Conservation (phyloP, 805 yeast species). For the Metschnikowia sp. region DNA sequence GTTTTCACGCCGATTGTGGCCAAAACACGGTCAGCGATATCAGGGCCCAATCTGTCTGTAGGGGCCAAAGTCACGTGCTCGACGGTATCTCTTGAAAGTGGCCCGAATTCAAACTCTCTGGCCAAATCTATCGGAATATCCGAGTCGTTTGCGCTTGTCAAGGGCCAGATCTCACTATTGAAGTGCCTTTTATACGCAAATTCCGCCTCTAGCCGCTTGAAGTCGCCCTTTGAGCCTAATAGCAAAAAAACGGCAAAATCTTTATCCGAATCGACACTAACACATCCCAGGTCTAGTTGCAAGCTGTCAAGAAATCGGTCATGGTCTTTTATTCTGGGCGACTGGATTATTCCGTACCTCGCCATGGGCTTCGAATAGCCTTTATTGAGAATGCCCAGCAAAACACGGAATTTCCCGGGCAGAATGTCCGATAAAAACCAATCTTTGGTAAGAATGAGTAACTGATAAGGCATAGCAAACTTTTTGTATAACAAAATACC, state of each 20-base stretch:
- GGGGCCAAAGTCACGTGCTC: conserved; percentile 17
- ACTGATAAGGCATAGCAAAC: conserved; percentile 21
- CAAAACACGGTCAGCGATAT: conserved; percentile 22
- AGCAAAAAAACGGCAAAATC: conserved; percentile 23
- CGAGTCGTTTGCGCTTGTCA: conserved; percentile 21
- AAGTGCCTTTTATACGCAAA: conserved; percentile 27
- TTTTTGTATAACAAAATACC: too few species aligned
- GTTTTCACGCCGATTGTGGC: conserved; percentile 25
- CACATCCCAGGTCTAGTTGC: conserved; percentile 15
- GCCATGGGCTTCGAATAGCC: conserved; percentile 48
- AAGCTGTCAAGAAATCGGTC: conserved; percentile 24
- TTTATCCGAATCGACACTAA: background rate
- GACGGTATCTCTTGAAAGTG: conserved; percentile 15
- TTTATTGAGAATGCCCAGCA: conserved; percentile 39
- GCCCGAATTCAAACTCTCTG: conserved; percentile 16
- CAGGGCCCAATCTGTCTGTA: conserved; percentile 16
- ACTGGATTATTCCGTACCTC: conserved; percentile 39
- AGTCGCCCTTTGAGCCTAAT: conserved; percentile 24
- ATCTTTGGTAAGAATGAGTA: conserved; percentile 20
- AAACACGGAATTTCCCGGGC: conserved; percentile 13
- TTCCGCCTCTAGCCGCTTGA: conserved; percentile 21
- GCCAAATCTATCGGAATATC: conserved; percentile 26
- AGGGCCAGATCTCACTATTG: conserved; percentile 15
- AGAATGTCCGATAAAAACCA: conserved; percentile 18
- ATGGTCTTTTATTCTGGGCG: conserved; percentile 38